phyloP scores from a whole-genome alignment of 495 filamentous ascomycete genomes.

The Penicillium soppii region DNA sequence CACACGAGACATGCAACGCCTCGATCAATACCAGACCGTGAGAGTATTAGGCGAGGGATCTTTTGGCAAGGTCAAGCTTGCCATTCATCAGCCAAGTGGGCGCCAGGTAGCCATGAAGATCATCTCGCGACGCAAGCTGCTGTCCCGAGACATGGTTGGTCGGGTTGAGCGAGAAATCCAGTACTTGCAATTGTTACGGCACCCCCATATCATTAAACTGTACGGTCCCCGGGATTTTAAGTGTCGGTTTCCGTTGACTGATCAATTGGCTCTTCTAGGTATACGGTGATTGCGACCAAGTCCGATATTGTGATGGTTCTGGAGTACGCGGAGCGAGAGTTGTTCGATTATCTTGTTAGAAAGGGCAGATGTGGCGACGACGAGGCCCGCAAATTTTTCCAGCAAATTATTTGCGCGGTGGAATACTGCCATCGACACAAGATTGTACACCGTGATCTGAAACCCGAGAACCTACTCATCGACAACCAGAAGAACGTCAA shows the following conservation, averaged over 20 bases:
- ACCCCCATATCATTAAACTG: slow-evolving; percentile 99
- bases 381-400: slow-evolving; percentile 92
- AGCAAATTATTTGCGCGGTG: slow-evolving; percentile 98
- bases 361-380: slow-evolving; percentile 86
- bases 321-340: slow-evolving; percentile 92
- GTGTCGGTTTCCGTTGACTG: neutral
- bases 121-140: slow-evolving; percentile 90
- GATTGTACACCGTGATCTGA: slow-evolving; percentile 96
- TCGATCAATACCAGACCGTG: slow-evolving; percentile 87
- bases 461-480: slow-evolving; percentile 94
- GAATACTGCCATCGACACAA: slow-evolving; percentile 99
- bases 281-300: slow-evolving; percentile 92
- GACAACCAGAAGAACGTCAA: slow-evolving; percentile 96
- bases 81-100: slow-evolving; percentile 82
- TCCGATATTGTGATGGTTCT: slow-evolving; percentile 98
- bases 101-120: slow-evolving; percentile 97
- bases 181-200: slow-evolving; percentile 90
- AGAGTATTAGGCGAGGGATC: slow-evolving; percentile 93
- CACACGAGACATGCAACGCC: slow-evolving; percentile 65
- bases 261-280: slow-evolving; percentile 49
- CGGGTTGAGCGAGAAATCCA: slow-evolving; percentile 97
- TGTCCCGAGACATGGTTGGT: slow-evolving; percentile 95
- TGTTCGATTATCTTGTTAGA: slow-evolving; percentile 96
- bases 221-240: slow-evolving; percentile 42
- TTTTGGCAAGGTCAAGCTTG: slow-evolving; percentile 98